phyloP scores from a whole-genome alignment of 805 yeast species.

The Cyberlindnera maritima region DNA sequence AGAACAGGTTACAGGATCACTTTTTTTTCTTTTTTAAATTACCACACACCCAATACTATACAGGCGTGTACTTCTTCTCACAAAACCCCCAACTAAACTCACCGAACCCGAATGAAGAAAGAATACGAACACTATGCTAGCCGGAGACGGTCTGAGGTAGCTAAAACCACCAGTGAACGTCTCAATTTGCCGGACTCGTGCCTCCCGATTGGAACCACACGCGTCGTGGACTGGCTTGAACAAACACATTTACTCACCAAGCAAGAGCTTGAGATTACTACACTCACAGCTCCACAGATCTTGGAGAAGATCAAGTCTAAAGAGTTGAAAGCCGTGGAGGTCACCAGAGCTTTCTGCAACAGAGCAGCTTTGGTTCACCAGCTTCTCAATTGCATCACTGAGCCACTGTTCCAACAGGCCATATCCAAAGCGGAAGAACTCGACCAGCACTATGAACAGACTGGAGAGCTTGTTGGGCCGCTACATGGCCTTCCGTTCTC shows the following conservation, averaged over 20 bases:
- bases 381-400: conserved; percentile 35
- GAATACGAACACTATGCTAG: neutral
- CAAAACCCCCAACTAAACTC: too few relatives aligned
- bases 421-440: conserved; percentile 49
- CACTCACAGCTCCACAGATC: conserved; percentile 30
- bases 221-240: neutral
- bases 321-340: conserved; percentile 40
- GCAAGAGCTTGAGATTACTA: conserved; percentile 39
- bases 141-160: neutral
- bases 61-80: too few relatives aligned
- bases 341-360: conserved; percentile 52
- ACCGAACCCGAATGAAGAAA: neutral
- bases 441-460: conserved; percentile 43
- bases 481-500: conserved; percentile 69
- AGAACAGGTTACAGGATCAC: too few relatives aligned
- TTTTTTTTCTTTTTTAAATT: too few relatives aligned
- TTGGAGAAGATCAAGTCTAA: conserved; percentile 27
- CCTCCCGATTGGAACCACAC: neutral
- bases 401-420: conserved; percentile 51
- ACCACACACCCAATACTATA: too few relatives aligned
- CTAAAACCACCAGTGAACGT: neutral
- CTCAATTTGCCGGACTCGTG: neutral
- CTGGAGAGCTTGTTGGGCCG: conserved; percentile 56
- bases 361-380: conserved; percentile 60
- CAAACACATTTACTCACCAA: neutral